These are phyloP conservation scores for Collybiopsis luxurians DNA, from an alignment of 768 basidiomycete species.

Conservation along the genomic window DNA sequence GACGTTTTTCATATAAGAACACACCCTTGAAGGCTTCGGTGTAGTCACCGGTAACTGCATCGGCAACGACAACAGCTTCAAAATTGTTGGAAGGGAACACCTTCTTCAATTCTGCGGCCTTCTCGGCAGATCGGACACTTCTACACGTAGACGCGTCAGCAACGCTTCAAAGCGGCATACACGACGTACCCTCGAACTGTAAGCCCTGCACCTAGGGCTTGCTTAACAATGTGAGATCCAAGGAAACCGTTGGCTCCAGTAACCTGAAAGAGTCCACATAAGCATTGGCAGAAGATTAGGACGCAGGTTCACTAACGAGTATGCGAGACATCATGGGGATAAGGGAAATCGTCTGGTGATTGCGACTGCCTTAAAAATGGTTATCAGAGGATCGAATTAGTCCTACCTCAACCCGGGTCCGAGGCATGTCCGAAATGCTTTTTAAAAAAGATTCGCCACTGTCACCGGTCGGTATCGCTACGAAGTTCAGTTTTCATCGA, in stretches of 20 bases:
- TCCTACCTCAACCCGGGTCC: too few species aligned
- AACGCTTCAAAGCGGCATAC: not conserved
- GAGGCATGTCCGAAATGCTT: too few species aligned
- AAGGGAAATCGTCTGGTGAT: too few species aligned
- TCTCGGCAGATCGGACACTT: conserved; percentile 9
- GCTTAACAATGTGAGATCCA: conserved; percentile 14
- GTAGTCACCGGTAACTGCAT: conserved; percentile 19
- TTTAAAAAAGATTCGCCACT: too few species aligned
- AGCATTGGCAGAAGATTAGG: not conserved
- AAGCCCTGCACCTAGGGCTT: conserved; percentile 15
- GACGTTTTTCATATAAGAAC: conserved; percentile 5
- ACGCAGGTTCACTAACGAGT: too few species aligned
- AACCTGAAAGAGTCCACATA: conserved; percentile 4
- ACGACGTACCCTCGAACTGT: conserved; percentile 13
- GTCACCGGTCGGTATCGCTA: too few species aligned
- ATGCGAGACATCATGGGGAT: too few species aligned
- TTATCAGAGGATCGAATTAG: too few species aligned
- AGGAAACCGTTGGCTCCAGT: conserved; percentile 18
- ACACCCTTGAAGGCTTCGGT: conserved; percentile 42
- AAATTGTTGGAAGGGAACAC: conserved; percentile 8
- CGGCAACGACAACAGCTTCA: conserved; percentile 10
- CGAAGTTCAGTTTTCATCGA: too few species aligned
- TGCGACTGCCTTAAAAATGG: too few species aligned
- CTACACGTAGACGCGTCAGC: not conserved
- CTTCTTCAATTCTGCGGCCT: conserved; percentile 5